Conservation (phyloP, 192 early-diverging fungal species). For the Linnemannia schmuckeri region DNA sequence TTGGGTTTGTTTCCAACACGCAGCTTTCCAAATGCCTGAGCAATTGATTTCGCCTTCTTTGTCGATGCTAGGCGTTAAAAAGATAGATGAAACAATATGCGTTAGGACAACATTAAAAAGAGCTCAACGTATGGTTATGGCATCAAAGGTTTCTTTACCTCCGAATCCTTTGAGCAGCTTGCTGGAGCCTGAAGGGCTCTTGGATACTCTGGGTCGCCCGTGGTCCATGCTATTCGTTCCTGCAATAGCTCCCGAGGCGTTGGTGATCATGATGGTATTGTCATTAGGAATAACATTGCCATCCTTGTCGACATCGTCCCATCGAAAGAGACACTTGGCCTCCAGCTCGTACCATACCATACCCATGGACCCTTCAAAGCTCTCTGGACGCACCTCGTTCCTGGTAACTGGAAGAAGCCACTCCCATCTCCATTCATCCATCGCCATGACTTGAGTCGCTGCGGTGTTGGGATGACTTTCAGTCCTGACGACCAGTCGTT, state of each 20-base stretch:
- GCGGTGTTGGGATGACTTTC: background rate
- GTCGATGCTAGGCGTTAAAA: constrained; percentile 13
- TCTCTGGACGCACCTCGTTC: constrained; percentile 35
- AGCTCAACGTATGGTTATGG: background rate
- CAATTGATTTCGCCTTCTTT: constrained; percentile 27
- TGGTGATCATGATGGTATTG: background rate
- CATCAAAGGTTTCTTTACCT: constrained; percentile 9
- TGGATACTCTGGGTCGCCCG: background rate
- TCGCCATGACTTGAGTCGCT: background rate
- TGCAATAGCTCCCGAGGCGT: background rate
- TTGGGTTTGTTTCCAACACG: constrained; percentile 24
- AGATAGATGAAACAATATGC: background rate
- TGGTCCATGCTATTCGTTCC: background rate
- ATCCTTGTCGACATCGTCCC: constrained; percentile 35
- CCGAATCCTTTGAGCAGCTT: constrained; percentile 25
- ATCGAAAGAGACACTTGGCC: constrained; percentile 48
- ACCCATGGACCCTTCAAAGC: constrained; percentile 45
- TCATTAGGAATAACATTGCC: background rate
- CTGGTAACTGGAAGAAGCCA: constrained; percentile 41
- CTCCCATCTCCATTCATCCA: constrained; percentile 53
- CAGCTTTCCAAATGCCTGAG: constrained; percentile 36
- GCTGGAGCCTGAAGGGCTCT: constrained; percentile 3
- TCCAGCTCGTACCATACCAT: constrained; percentile 52
- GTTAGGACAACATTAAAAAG: background rate
- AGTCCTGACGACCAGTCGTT: background rate